Percentiles rank a stretch among this genome's conserved stretches.
phyloP scores from a whole-genome alignment of 2,329 filamentous ascomycete genomes.

The Trichocomaceae sp. region DNA sequence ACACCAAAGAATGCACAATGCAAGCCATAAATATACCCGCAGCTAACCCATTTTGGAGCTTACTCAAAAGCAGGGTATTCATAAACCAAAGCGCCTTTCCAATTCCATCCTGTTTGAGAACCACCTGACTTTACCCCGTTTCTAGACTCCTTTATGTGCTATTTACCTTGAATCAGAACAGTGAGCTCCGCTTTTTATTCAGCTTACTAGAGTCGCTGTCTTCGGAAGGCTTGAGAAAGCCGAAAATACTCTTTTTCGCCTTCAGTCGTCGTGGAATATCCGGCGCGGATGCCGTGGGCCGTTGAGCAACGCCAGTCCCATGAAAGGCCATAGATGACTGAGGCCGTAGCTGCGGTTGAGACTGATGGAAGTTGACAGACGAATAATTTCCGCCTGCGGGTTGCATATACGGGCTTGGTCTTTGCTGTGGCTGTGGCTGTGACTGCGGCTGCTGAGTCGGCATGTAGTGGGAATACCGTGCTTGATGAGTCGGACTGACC shows the following conservation, averaged over 20 bases:
- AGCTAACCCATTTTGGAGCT: neutral
- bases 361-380: constrained; percentile 10
- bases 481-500: constrained; percentile 7
- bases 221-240: constrained; percentile 27
- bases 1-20: neutral
- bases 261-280: constrained; percentile 21
- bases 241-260: constrained; percentile 42
- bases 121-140: neutral
- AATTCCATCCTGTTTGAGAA: neutral
- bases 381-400: neutral
- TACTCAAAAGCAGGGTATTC: neutral
- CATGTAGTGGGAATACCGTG: constrained; percentile 13
- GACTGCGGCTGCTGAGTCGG: constrained; percentile 19
- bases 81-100: neutral
- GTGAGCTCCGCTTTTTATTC: constrained; percentile 42
- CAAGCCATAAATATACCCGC: neutral
- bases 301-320: neutral
- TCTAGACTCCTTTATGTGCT: neutral
- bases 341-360: constrained; percentile 17
- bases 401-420: constrained; percentile 9
- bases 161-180: constrained; percentile 29
- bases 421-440: constrained; percentile 10
- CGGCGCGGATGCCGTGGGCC: constrained; percentile 13
- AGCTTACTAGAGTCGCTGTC: constrained; percentile 32
- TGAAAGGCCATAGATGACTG: constrained; percentile 9